phyloP scores from a whole-genome alignment of 805 yeast species.

The Sugiyamaella chiloensis region DNA sequence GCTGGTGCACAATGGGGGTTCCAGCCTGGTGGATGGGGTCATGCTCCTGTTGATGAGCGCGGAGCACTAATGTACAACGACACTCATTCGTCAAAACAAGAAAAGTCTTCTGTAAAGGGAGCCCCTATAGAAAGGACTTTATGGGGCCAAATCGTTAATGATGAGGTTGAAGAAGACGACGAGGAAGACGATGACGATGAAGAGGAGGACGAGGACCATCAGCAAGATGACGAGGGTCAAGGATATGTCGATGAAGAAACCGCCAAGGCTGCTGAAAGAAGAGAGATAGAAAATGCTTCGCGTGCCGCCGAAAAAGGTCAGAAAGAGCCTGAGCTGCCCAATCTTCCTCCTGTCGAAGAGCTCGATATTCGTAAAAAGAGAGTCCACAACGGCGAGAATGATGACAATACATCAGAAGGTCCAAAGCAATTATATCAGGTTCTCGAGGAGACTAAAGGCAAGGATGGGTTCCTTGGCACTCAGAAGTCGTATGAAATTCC shows the following conservation, averaged over 20 bases:
- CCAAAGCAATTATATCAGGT: conserved; percentile 34
- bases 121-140: conserved; percentile 24
- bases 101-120: conserved; percentile 7
- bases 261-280: conserved; percentile 28
- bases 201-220: conserved; percentile 35
- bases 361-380: conserved; percentile 19
- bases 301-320: neutral
- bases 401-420: neutral
- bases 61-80: conserved; percentile 36
- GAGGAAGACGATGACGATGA: conserved; percentile 32
- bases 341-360: conserved; percentile 9
- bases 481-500: conserved; percentile 28
- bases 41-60: conserved; percentile 36
- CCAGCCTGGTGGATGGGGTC: conserved; percentile 40
- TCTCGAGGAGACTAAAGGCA: conserved; percentile 24
- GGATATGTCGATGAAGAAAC: conserved; percentile 37
- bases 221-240: conserved; percentile 33
- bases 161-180: conserved; percentile 31
- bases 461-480: conserved; percentile 32
- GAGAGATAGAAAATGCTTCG: conserved; percentile 13
- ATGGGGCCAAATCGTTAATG: conserved; percentile 35
- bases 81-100: conserved; percentile 11
- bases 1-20: conserved; percentile 40
- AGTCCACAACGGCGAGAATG: neutral
- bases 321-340: neutral